phyloP scores from a whole-genome alignment of 108 stramenopile genomes.

The Craspedostauros australis region DNA sequence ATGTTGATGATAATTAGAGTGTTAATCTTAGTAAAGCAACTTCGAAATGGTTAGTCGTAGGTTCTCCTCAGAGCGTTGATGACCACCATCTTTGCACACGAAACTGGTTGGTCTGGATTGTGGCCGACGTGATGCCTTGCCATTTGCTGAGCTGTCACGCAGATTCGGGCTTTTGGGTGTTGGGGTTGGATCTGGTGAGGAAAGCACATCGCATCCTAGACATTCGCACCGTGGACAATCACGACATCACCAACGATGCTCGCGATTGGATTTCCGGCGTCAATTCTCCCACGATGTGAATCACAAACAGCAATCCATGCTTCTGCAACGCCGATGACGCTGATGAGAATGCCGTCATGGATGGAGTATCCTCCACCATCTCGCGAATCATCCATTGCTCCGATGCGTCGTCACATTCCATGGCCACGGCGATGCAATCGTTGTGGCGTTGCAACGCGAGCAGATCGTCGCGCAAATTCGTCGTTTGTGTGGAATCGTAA shows the following conservation, averaged over 20 bases:
- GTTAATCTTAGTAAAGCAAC: too few relatives aligned
- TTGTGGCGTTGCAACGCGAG: constrained; percentile 28
- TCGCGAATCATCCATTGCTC: constrained; percentile 58
- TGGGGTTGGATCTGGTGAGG: too few relatives aligned
- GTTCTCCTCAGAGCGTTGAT: too few relatives aligned
- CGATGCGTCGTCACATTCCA: constrained; percentile 27
- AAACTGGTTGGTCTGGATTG: too few relatives aligned
- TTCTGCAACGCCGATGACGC: constrained; percentile 48
- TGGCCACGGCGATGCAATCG: constrained; percentile 32
- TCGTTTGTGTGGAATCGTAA: constrained; percentile 50
- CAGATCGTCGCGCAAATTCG: constrained; percentile 61
- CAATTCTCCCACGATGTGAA: constrained; percentile 40
- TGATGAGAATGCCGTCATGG: constrained; percentile 60
- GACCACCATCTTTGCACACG: too few relatives aligned
- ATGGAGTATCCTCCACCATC: constrained; percentile 63
- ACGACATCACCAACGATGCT: constrained; percentile 44
- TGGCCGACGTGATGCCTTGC: too few relatives aligned
- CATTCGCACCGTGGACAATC: too few relatives aligned
- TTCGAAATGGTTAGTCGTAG: too few relatives aligned
- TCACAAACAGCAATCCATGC: constrained; percentile 46
- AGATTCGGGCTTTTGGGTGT: too few relatives aligned
- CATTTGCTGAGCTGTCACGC: too few relatives aligned
- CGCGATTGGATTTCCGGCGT: constrained; percentile 54
- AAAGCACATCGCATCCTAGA: too few relatives aligned
- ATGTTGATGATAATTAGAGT: too few relatives aligned